Conservation (phyloP, 179 eudicot genomes). For the Nepenthes alata region DNA sequence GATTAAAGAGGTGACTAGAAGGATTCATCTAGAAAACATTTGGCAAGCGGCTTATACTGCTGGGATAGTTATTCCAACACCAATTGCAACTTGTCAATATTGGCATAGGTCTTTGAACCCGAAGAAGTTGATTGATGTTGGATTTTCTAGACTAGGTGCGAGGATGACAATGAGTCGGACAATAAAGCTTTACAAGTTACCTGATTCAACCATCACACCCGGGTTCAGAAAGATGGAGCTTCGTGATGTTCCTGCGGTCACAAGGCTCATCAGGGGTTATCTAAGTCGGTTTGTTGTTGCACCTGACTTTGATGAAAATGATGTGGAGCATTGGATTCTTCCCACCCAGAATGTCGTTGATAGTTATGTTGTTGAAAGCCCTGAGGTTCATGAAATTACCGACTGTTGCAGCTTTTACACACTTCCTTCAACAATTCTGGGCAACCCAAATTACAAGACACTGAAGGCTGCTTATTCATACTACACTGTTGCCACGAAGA, state of each 20-base stretch:
- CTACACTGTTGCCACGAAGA: slow-evolving; percentile 63
- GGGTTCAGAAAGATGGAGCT: slow-evolving; percentile 74
- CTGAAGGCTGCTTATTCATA: slow-evolving; percentile 73
- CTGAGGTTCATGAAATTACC: slow-evolving; percentile 55
- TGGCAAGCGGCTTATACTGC: slow-evolving; percentile 87
- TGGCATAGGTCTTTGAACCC: slow-evolving; percentile 71
- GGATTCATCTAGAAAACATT: slow-evolving; percentile 61
- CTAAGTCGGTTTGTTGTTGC: slow-evolving; percentile 49
- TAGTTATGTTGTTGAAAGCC: slow-evolving; percentile 60
- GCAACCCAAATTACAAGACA: slow-evolving; percentile 46
- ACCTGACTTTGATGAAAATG: slow-evolving; percentile 59
- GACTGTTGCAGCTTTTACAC: slow-evolving; percentile 78
- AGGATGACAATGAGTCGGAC: slow-evolving; percentile 79
- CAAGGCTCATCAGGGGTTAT: slow-evolving; percentile 51
- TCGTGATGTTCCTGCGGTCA: slow-evolving; percentile 66
- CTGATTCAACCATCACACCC: slow-evolving; percentile 52
- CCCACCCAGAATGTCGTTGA: slow-evolving; percentile 55
- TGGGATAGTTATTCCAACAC: slow-evolving; percentile 66
- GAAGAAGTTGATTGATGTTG: slow-evolving; percentile 67
- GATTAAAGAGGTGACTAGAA: slow-evolving; percentile 74
- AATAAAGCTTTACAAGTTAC: slow-evolving; percentile 61
- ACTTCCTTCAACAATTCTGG: slow-evolving; percentile 59
- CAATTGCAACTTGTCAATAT: slow-evolving; percentile 57
- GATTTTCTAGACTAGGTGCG: slow-evolving; percentile 65
- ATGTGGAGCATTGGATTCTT: slow-evolving; percentile 73